phyloP scores from a whole-genome alignment of 352 stramenopile species.

The Lagenidium giganteum region DNA sequence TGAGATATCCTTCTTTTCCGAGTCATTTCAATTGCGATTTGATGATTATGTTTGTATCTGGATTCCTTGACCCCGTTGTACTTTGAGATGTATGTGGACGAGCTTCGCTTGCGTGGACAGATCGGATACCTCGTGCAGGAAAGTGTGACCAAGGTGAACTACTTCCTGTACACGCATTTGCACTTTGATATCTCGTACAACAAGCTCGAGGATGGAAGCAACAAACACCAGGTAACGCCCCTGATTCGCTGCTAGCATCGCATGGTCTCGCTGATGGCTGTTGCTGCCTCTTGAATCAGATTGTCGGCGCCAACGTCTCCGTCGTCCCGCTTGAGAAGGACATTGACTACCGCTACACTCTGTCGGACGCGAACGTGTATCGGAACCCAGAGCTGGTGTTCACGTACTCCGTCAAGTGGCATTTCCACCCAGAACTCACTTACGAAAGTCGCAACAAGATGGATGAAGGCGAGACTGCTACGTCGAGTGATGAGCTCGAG shows the following conservation, averaged over 20 bases:
- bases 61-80: conserved; percentile 22
- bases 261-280: not conserved
- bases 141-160: conserved; percentile 61
- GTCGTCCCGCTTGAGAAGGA: conserved; percentile 48
- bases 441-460: conserved; percentile 89
- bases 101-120: conserved; percentile 95
- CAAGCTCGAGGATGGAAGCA: conserved; percentile 78
- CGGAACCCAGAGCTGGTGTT: conserved; percentile 70
- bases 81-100: conserved; percentile 98
- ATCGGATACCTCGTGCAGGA: conserved; percentile 87
- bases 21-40: not conserved
- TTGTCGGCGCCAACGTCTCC: conserved; percentile 71
- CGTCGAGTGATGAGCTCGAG: conserved; percentile 55
- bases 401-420: conserved; percentile 96
- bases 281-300: conserved; percentile 16
- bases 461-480: conserved; percentile 40
- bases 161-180: conserved; percentile 95
- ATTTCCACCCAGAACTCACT: conserved; percentile 73
- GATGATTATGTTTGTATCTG: not conserved
- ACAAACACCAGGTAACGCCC: conserved; percentile 50
- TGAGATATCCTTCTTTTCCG: conserved; percentile 66
- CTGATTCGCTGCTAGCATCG: not conserved
- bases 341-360: conserved; percentile 51
- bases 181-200: conserved; percentile 96
- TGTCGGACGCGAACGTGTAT: conserved; percentile 36